Percentiles rank a stretch among this genome's conserved stretches.
phyloP scores from a whole-genome alignment of 2,329 filamentous ascomycete genomes.

The Pyrenochaeta sp. region DNA sequence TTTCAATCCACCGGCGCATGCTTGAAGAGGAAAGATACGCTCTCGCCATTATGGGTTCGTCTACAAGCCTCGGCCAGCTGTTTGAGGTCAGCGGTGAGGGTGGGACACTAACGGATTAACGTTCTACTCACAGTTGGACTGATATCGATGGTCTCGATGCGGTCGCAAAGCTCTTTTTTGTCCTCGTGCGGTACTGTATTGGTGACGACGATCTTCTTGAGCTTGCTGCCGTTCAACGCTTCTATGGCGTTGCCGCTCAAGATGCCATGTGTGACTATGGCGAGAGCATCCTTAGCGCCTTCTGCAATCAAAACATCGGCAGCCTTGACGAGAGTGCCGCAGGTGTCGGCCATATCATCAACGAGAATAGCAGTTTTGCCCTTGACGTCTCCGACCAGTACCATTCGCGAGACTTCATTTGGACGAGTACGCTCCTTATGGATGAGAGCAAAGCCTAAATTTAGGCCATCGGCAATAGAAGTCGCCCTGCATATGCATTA shows the following conservation, averaged over 20 bases:
- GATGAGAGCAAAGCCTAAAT: constrained; percentile 90
- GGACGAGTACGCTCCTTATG: constrained; percentile 95
- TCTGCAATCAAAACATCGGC: constrained; percentile 82
- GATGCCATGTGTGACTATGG: constrained; percentile 95
- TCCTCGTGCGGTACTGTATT: constrained; percentile 86
- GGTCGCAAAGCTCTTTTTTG: constrained; percentile 79
- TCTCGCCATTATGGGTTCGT: constrained; percentile 75
- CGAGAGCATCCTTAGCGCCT: constrained; percentile 87
- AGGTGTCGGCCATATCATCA: constrained; percentile 98
- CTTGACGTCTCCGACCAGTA: constrained; percentile 91
- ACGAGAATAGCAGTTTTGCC: constrained; percentile 95
- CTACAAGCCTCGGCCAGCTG: constrained; percentile 74
- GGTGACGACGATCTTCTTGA: constrained; percentile 84
- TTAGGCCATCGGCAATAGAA: constrained; percentile 89
- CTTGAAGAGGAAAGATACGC: constrained; percentile 74
- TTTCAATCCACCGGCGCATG: constrained; percentile 64
- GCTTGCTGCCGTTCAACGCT: constrained; percentile 78
- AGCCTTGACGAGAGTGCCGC: constrained; percentile 86
- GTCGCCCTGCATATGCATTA: constrained; percentile 69
- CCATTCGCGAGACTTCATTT: constrained; percentile 92
- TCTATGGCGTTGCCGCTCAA: constrained; percentile 88
- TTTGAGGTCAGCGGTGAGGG: constrained; percentile 29
- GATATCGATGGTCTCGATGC: constrained; percentile 91
- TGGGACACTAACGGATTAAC: neutral
- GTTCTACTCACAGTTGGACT: constrained; percentile 70